A percentile compares a stretch with the other conserved stretches of the same genome.
Conservation (phyloP, 2,329 filamentous ascomycete genomes). For the Rugonectria rugulosa region DNA sequence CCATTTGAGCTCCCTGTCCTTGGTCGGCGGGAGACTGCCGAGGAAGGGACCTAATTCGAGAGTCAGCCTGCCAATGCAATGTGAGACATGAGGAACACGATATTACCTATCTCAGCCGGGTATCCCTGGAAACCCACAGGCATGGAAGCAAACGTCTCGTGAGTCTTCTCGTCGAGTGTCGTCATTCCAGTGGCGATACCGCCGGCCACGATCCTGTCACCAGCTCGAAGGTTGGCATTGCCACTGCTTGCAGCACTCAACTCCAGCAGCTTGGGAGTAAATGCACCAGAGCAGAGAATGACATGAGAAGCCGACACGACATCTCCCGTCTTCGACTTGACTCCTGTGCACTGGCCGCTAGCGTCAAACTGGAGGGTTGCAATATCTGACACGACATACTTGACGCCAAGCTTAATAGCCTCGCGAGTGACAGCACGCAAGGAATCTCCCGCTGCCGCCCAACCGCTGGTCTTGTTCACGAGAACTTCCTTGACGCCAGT, state of each 20-base stretch:
- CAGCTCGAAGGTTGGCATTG: slow-evolving; percentile 56
- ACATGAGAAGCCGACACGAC: slow-evolving; percentile 57
- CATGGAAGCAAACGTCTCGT: slow-evolving; percentile 54
- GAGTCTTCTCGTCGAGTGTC: slow-evolving; percentile 56
- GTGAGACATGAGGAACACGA: background rate
- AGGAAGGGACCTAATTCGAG: slow-evolving; percentile 59
- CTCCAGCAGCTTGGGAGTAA: slow-evolving; percentile 63
- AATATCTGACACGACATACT: slow-evolving; percentile 64
- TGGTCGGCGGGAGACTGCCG: slow-evolving; percentile 64
- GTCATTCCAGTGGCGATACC: slow-evolving; percentile 67
- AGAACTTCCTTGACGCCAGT: slow-evolving; percentile 65
- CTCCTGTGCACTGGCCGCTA: slow-evolving; percentile 55
- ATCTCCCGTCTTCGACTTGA: slow-evolving; percentile 54
- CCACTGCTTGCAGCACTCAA: slow-evolving; percentile 58
- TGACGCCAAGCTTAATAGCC: slow-evolving; percentile 62
- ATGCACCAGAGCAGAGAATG: slow-evolving; percentile 64
- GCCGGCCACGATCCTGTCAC: slow-evolving; percentile 62
- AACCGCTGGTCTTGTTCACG: slow-evolving; percentile 52
- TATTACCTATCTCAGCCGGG: slow-evolving; percentile 43
- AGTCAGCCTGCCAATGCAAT: slow-evolving; percentile 41
- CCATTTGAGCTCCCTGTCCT: slow-evolving; percentile 62
- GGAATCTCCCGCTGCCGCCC: slow-evolving; percentile 63
- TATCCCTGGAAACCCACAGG: slow-evolving; percentile 57
- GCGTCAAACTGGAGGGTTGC: slow-evolving; percentile 55
- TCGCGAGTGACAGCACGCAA: slow-evolving; percentile 61